Percentiles rank a stretch among this genome's conserved stretches.
phyloP scores from a whole-genome alignment of 805 yeast genomes.

The Lipomyces spencermartinsiae region DNA sequence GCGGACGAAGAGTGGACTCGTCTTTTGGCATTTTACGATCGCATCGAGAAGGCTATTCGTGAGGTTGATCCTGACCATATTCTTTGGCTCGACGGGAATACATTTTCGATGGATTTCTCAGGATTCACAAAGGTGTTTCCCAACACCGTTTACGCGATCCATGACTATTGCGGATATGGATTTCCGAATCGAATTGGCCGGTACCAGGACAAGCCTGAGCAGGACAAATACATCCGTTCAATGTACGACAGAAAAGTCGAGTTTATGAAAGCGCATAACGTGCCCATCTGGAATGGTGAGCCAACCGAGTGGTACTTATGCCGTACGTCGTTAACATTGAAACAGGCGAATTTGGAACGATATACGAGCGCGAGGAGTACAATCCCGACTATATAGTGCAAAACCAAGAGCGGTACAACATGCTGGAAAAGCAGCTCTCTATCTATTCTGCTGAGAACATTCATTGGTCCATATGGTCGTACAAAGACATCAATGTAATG shows the following conservation, averaged over 20 bases:
- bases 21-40: slow-evolving; percentile 50
- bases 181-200: slow-evolving; percentile 48
- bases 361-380: slow-evolving; percentile 43
- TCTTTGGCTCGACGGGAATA: slow-evolving; percentile 59
- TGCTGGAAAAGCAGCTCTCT: slow-evolving; percentile 55
- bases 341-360: slow-evolving; percentile 51
- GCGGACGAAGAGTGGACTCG: slow-evolving; percentile 54
- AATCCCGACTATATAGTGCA: slow-evolving; percentile 53
- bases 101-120: slow-evolving; percentile 58
- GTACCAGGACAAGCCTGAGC: slow-evolving; percentile 49
- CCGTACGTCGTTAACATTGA: slow-evolving; percentile 32
- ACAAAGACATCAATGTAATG: slow-evolving; percentile 61
- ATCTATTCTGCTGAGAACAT: slow-evolving; percentile 52
- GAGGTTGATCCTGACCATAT: slow-evolving; percentile 56
- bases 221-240: slow-evolving; percentile 48
- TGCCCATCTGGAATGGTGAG: slow-evolving; percentile 60
- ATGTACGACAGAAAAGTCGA: slow-evolving; percentile 55
- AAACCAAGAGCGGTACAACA: slow-evolving; percentile 51
- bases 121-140: slow-evolving; percentile 53
- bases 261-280: slow-evolving; percentile 50
- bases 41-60: slow-evolving; percentile 52
- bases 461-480: slow-evolving; percentile 60
- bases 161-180: slow-evolving; percentile 55
- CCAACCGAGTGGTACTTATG: too few relatives aligned
- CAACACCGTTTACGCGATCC: slow-evolving; percentile 58